A percentile compares a stretch with the other conserved stretches of the same genome.
Conservation (phyloP, 2,329 filamentous ascomycete genomes). For the Paecilomyces dactylethromorphus region DNA sequence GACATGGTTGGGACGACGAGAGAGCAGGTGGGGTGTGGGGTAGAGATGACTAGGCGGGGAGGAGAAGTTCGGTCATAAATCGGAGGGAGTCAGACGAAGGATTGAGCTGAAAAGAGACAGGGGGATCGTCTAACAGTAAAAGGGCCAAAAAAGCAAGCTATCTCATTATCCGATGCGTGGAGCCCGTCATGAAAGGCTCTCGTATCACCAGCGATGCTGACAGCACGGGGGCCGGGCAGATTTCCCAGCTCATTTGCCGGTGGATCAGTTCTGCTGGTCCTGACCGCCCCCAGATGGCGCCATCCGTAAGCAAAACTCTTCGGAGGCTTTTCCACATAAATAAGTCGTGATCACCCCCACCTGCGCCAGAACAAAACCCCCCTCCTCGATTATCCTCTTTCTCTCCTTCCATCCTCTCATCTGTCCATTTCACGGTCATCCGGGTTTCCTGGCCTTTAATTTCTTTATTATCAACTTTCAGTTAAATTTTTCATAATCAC, state of each 20-base stretch:
- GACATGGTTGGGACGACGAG: conserved; percentile 54
- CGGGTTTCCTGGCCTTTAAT: conserved; percentile 8
- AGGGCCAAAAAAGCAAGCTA: not conserved
- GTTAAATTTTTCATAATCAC: conserved; percentile 29
- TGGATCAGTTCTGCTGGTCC: conserved; percentile 11
- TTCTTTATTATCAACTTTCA: conserved; percentile 5
- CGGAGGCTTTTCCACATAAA: not conserved
- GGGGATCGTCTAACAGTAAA: too few relatives aligned
- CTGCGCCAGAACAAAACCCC: conserved; percentile 16
- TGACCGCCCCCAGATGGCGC: conserved; percentile 24
- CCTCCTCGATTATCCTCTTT: conserved; percentile 13
- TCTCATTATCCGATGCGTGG: not conserved
- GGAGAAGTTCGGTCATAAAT: not conserved
- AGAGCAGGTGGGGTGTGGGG: conserved; percentile 1
- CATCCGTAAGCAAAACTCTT: conserved; percentile 10
- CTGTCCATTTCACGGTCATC: conserved; percentile 12
- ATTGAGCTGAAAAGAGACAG: not conserved
- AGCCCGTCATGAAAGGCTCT: not conserved
- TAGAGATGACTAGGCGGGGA: not conserved
- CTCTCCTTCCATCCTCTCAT: conserved; percentile 9
- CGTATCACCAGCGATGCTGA: conserved; percentile 7
- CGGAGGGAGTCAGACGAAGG: not conserved
- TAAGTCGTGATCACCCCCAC: conserved; percentile 18
- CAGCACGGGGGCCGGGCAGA: not conserved
- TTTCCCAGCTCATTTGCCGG: not conserved